Evolutionary conservation across 2,329 filamentous ascomycete genomes (phyloP).

Genomic region (Mycosphaerella arachidis): DNA sequence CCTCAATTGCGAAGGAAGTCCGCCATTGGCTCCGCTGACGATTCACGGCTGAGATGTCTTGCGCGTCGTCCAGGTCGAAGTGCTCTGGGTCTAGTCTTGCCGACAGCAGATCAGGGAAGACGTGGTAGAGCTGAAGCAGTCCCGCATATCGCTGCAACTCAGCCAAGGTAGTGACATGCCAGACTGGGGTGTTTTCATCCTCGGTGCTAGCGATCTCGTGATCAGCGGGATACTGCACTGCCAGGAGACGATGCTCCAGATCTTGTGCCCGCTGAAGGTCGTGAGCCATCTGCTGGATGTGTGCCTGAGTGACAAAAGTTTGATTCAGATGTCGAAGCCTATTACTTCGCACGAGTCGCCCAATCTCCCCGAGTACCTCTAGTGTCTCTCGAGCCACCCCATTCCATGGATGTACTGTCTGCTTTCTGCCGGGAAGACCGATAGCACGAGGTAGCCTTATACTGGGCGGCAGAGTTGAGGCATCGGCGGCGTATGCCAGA

Average conservation of each 20-base stretch:
- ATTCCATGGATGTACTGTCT: slow-evolving; percentile 41
- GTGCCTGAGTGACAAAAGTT: slow-evolving; percentile 21
- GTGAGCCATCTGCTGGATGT: slow-evolving; percentile 17
- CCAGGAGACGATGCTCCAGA: slow-evolving; percentile 48
- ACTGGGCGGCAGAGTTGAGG: slow-evolving; percentile 48
- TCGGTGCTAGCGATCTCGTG: slow-evolving; percentile 49
- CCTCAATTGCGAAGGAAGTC: slow-evolving; percentile 50
- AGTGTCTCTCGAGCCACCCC: slow-evolving; percentile 45
- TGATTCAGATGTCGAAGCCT: slow-evolving; percentile 16
- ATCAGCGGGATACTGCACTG: slow-evolving; percentile 45
- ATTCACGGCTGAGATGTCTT: background rate
- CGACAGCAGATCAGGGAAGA: slow-evolving; percentile 41
- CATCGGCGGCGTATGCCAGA: slow-evolving; percentile 34
- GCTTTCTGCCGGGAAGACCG: slow-evolving; percentile 16
- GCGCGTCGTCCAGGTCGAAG: slow-evolving; percentile 22
- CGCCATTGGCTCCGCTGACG: slow-evolving; percentile 39
- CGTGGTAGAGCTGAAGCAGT: slow-evolving; percentile 52
- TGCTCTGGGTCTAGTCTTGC: slow-evolving; percentile 9
- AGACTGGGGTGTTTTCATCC: slow-evolving; percentile 50
- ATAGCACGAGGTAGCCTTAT: slow-evolving; percentile 30
- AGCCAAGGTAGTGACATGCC: slow-evolving; percentile 52
- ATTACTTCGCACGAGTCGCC: slow-evolving; percentile 30
- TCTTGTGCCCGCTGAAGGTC: slow-evolving; percentile 32
- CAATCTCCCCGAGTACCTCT: slow-evolving; percentile 44
- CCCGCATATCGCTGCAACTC: slow-evolving; percentile 52